Evolutionary conservation across 2,329 filamentous ascomycete species (phyloP).

Genomic region (Geoglossum cookeanum): DNA sequence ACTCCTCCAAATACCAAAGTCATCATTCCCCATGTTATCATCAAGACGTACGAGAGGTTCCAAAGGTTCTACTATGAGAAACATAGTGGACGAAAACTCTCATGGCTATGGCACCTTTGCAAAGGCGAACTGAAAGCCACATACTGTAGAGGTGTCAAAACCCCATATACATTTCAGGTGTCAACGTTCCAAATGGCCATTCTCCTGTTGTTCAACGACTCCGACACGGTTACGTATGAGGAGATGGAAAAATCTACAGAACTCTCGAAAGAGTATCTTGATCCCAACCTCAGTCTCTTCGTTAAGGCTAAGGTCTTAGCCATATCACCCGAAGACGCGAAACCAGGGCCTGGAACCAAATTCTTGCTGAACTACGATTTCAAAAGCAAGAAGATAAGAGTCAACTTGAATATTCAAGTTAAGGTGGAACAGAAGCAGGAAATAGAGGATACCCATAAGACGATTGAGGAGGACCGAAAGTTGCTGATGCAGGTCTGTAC

Average conservation of each 20-base stretch:
- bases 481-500: constrained; percentile 77
- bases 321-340: constrained; percentile 50
- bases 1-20: constrained; percentile 76
- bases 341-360: constrained; percentile 56
- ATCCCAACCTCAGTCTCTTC: constrained; percentile 70
- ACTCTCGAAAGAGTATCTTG: constrained; percentile 62
- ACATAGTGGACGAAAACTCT: constrained; percentile 88
- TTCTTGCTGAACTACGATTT: constrained; percentile 86
- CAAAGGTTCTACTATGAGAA: constrained; percentile 85
- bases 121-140: constrained; percentile 93
- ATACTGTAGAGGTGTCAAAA: constrained; percentile 76
- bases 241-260: constrained; percentile 71
- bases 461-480: constrained; percentile 95
- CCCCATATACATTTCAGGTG: constrained; percentile 90
- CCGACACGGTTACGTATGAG: constrained; percentile 66
- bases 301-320: constrained; percentile 82
- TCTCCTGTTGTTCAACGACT: constrained; percentile 83
- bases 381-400: constrained; percentile 95
- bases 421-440: constrained; percentile 94
- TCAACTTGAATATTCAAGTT: constrained; percentile 88
- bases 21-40: constrained; percentile 66
- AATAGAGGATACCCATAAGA: constrained; percentile 95
- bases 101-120: constrained; percentile 95
- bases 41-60: constrained; percentile 77
- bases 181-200: constrained; percentile 98